Base-by-base conservation (phyloP, 768 basidiomycete genomes). In the Sistotremastrum niveocremeum region DNA sequence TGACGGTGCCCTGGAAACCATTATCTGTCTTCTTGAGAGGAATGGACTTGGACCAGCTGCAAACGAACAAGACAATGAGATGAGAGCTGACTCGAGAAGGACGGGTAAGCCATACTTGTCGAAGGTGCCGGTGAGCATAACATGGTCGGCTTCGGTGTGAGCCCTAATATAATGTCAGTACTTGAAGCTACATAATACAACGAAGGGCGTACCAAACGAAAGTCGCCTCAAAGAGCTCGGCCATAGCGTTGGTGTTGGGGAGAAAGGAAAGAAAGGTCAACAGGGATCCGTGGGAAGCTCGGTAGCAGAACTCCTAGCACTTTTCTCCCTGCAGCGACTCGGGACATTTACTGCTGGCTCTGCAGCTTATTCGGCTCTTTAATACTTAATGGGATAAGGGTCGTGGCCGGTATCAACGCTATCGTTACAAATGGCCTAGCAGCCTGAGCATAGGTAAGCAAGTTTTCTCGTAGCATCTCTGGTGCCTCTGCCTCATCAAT, bases 41-140 rank as follows among this genome's bases (percentile, higher is more conserved):
- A 40, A 71, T 61, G 35, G 79, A 77, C 48, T 64, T 62, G 30
- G 76, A 67, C 81, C 81, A 84, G 20, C 81, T 82, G 47, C 7
- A 39, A 8, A 35, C 4, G 39, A 12, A 39, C 46, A 5, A 12
- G 43, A 11, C 10, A 30, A 29, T 39, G 40, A 52, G 5, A 30
- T 29, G 30, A 34, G 37, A 2, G 35, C 33, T 6, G 43, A 47
- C 41, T 37, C 34, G 42, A 42, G 40, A 49, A 46, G 47, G 40
- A 29, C n/a, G 33, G 12, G 41, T 31, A 28, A 11, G 50, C 76
- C 52, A 57, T 84, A 84, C 62, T 81, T 64, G 69, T 88, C 84
- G 59, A 87, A 88, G 32, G 79, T 73, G 35, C 85, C 85, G 20
- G 82, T 84, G 47, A 80, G 73, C 56, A 84, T 71, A 50, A 85